Percentiles rank a stretch among this genome's conserved stretches.
phyloP scores from a whole-genome alignment of 1,139 yeast species.

The Ogataea hybrid region DNA sequence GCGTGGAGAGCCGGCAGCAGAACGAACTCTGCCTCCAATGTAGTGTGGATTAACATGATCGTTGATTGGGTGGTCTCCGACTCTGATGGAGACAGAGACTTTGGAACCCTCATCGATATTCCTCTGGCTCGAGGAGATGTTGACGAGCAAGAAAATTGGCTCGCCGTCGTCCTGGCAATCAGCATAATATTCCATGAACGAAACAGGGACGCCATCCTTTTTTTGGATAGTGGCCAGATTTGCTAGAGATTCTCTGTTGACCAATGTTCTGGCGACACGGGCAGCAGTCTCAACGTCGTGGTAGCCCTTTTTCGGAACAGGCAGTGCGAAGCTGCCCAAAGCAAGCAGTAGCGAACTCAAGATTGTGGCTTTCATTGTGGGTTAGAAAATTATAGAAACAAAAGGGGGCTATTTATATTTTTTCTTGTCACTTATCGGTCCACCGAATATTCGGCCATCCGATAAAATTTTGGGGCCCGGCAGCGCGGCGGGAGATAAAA shows the following conservation, averaged over 20 bases:
- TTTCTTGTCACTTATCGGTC: constrained; percentile 2
- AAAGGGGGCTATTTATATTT: constrained; percentile 7
- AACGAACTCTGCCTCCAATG: constrained; percentile 51
- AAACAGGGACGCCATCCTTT: constrained; percentile 48
- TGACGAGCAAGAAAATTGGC: constrained; percentile 63
- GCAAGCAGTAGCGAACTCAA: constrained; percentile 17
- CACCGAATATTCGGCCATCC: constrained; percentile 6
- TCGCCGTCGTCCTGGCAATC: constrained; percentile 71
- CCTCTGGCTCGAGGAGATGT: constrained; percentile 59
- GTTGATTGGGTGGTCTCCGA: constrained; percentile 54
- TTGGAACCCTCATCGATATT: constrained; percentile 57
- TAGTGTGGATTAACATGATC: constrained; percentile 47
- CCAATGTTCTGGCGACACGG: constrained; percentile 58
- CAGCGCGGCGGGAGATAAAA: not conserved
- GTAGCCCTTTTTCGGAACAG: constrained; percentile 16
- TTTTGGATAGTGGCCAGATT: constrained; percentile 49
- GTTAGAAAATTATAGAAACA: not conserved
- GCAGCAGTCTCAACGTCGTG: constrained; percentile 45
- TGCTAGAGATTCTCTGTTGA: constrained; percentile 52
- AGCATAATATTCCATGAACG: constrained; percentile 74
- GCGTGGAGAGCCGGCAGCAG: constrained; percentile 72
- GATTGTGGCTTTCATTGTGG: constrained; percentile 17
- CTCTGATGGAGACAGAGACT: constrained; percentile 57
- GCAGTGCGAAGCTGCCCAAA: constrained; percentile 15
- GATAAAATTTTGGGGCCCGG: not conserved